phyloP scores from a whole-genome alignment of 371 early-diverging fungal genomes.

The Chytridium lagenaria region DNA sequence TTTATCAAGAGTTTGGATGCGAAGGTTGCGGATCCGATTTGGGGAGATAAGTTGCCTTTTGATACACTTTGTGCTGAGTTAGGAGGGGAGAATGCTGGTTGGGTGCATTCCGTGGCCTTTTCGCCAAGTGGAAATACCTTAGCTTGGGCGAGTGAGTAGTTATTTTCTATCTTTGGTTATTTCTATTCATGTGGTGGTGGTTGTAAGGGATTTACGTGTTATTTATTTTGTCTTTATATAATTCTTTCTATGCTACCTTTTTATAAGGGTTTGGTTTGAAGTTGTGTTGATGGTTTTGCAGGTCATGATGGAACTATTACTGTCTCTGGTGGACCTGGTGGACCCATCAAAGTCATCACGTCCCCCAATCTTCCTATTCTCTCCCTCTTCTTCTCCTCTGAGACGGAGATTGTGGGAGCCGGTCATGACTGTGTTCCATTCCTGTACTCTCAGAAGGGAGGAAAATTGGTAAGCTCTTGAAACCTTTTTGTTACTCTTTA shows the following conservation, averaged over 20 bases:
- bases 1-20: constrained; percentile 93
- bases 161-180: constrained; percentile 14
- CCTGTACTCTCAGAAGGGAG: constrained; percentile 56
- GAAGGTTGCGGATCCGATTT: constrained; percentile 71
- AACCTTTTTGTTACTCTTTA: neutral
- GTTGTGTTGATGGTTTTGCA: neutral
- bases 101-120: constrained; percentile 94
- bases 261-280: neutral
- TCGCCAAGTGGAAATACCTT: constrained; percentile 89
- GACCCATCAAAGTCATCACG: constrained; percentile 52
- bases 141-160: constrained; percentile 75
- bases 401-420: constrained; percentile 79
- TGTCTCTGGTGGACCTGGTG: constrained; percentile 67
- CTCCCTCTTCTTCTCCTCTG: constrained; percentile 79
- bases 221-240: too few relatives aligned
- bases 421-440: constrained; percentile 95
- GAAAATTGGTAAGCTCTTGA: constrained; percentile 62
- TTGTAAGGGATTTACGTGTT: neutral
- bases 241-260: too few relatives aligned
- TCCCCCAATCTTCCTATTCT: constrained; percentile 78
- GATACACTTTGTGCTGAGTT: constrained; percentile 93
- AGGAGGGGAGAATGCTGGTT: constrained; percentile 76
- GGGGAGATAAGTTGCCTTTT: constrained; percentile 96
- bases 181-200: neutral
- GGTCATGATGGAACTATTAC: constrained; percentile 87